Base-by-base conservation (phyloP, 2,329 filamentous ascomycete species). In the Teratosphaeriaceae sp. region DNA sequence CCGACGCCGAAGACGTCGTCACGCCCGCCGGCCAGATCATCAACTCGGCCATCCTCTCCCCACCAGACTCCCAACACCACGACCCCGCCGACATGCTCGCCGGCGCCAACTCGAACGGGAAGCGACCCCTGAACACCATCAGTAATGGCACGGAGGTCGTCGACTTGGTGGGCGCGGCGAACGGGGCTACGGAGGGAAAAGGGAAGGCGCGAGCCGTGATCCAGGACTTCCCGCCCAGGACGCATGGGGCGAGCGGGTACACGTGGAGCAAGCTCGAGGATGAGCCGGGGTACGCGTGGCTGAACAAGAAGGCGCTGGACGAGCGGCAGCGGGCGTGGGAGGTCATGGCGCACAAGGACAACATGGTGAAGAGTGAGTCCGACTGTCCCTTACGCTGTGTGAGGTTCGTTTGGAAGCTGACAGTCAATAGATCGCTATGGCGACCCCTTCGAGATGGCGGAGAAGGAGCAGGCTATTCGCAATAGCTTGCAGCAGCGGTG, bases 271-370 rank as follows among this genome's bases (percentile, higher is more conserved):
- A 54, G 50, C 53, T 53, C 44, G 65, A 65, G 40, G 64, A 70
- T 26, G 62, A 65, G 46, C 73, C 73, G 6, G 71, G 75, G 2
- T 71, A 69, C 35, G 63, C 64, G 7, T 80, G 75, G 75, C 68
- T 67, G 51, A 76, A 68, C 48, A 76, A 74, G 59, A 78, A 77
- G 54, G 72, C 74, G 4, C 59, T 71, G 47, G 77, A 80, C 46
- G 78, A 80, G 42, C 73, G 68, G 50, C 63, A 70, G 33, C 65
- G 73, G 20, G 72, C 70, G 15, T 66, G 68, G 65, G 70, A 72
- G 21, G 55, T 54, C 48, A 51, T 80, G 36, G 55, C 76, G 38
- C 74, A 80, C 56, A 68, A 66, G 52, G 69, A 75, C 16, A 30
- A 26, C 2, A 54, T 53, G 47, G 47, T 65, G n/a, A 52, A 53